phyloP scores from a whole-genome alignment of 306 rosid genomes.

The Vigna trinervia region DNA sequence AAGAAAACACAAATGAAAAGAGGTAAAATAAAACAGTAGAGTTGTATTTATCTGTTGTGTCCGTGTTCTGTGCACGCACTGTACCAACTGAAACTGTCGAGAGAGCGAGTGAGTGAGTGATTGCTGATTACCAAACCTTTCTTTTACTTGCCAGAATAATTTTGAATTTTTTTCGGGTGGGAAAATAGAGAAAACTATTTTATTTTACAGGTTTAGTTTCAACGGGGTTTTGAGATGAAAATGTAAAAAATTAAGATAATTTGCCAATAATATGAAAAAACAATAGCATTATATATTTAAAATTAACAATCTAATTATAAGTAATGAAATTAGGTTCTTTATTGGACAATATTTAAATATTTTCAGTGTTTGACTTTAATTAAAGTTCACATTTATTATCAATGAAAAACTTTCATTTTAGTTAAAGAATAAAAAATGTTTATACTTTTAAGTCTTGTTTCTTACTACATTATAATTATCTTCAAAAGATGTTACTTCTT shows the following conservation, averaged over 20 bases:
- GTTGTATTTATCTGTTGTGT: slow-evolving; percentile 43
- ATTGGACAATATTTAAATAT: background rate
- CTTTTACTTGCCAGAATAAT: slow-evolving; percentile 15
- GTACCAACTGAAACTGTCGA: slow-evolving; percentile 48
- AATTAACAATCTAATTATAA: background rate
- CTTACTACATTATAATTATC: background rate
- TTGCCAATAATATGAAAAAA: background rate
- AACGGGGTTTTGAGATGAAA: background rate
- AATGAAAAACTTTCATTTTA: background rate
- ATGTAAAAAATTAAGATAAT: too few relatives aligned
- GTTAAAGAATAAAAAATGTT: background rate
- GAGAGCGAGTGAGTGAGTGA: background rate
- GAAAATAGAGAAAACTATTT: slow-evolving; percentile 24
- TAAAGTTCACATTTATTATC: background rate
- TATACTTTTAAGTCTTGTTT: background rate
- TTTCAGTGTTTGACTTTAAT: background rate
- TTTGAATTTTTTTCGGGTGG: slow-evolving; percentile 44
- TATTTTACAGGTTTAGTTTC: background rate
- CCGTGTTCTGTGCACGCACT: slow-evolving; percentile 40
- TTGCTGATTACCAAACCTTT: slow-evolving; percentile 24
- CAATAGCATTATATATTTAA: background rate
- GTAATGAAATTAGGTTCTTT: background rate
- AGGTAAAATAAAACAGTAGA: slow-evolving; percentile 19
- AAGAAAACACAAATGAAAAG: background rate
- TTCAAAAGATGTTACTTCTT: background rate